phyloP scores from a whole-genome alignment of 805 yeast species.

The Ogataea parapolymorpha region DNA sequence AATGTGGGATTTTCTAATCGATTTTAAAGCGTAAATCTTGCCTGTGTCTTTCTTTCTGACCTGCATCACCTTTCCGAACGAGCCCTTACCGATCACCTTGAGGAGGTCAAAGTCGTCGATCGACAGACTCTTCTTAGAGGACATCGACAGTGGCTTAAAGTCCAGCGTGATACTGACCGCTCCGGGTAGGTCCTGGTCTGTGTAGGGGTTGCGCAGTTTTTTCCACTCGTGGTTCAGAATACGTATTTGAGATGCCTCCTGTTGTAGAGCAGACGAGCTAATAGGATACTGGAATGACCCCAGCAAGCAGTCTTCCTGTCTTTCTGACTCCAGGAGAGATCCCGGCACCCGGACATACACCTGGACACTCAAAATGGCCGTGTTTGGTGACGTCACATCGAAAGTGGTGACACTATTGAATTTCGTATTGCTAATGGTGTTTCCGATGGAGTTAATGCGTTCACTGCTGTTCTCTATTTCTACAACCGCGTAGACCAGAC shows the following conservation, averaged over 20 bases:
- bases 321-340: slow-evolving; percentile 41
- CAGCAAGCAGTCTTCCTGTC: slow-evolving; percentile 64
- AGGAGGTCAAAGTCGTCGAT: slow-evolving; percentile 91
- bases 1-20: slow-evolving; percentile 90
- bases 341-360: slow-evolving; percentile 77
- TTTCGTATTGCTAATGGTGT: slow-evolving; percentile 70
- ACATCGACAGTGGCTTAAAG: slow-evolving; percentile 34
- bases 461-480: slow-evolving; percentile 96
- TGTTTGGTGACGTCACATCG: slow-evolving; percentile 66
- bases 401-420: slow-evolving; percentile 91
- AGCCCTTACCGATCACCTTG: slow-evolving; percentile 96
- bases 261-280: slow-evolving; percentile 16
- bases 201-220: slow-evolving; percentile 31
- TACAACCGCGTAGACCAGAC: slow-evolving; percentile 74
- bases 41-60: slow-evolving; percentile 94
- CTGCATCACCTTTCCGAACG: slow-evolving; percentile 99
- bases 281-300: slow-evolving; percentile 69
- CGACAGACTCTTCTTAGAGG: slow-evolving; percentile 56
- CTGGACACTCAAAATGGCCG: slow-evolving; percentile 57
- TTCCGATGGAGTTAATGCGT: slow-evolving; percentile 80
- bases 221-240: slow-evolving; percentile 65
- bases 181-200: slow-evolving; percentile 30
- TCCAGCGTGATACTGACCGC: slow-evolving; percentile 40
- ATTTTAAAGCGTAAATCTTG: slow-evolving; percentile 91
- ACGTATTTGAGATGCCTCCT: slow-evolving; percentile 43